These are phyloP conservation scores for Botrytis hyacinthi DNA, from an alignment of 2,329 filamentous ascomycete genomes.

Conservation along the genomic window DNA sequence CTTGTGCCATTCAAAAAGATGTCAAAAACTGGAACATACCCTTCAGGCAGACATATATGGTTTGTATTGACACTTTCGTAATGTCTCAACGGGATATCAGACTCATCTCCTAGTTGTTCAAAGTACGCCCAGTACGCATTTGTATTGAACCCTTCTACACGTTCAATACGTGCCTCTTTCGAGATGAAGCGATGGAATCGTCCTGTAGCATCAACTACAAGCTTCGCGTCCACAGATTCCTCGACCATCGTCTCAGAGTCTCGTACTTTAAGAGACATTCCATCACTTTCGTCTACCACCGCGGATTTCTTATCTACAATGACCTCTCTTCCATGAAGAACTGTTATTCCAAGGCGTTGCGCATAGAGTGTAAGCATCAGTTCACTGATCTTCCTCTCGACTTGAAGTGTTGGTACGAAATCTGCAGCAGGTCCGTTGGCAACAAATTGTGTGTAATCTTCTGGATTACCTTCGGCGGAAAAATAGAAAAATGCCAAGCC, in stretches of 20 bases:
- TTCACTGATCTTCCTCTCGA: conserved; percentile 36
- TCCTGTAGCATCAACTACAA: conserved; percentile 33
- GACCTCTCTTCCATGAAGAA: conserved; percentile 31
- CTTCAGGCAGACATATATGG: conserved; percentile 36
- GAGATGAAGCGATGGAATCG: conserved; percentile 30
- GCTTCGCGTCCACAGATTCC: conserved; percentile 24
- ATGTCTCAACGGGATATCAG: conserved; percentile 30
- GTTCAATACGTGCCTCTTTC: conserved; percentile 27
- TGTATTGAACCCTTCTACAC: conserved; percentile 31
- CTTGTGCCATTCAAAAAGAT: background rate
- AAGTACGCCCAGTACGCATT: conserved; percentile 32
- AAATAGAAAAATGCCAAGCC: conserved; percentile 35
- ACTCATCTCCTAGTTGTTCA: conserved; percentile 27
- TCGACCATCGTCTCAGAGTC: conserved; percentile 9
- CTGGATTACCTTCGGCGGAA: conserved; percentile 23
- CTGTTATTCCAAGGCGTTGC: conserved; percentile 32
- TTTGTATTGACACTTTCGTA: conserved; percentile 35
- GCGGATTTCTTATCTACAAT: conserved; percentile 4
- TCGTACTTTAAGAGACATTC: conserved; percentile 11
- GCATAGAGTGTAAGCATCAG: conserved; percentile 34
- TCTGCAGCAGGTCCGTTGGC: conserved; percentile 29
- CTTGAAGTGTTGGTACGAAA: conserved; percentile 29
- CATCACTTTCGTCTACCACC: background rate
- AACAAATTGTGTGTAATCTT: conserved; percentile 25
- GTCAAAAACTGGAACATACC: conserved; percentile 15